These are phyloP conservation scores for Taphrina communis DNA, from an alignment of 1,139 yeast species.

Conservation along the genomic window DNA sequence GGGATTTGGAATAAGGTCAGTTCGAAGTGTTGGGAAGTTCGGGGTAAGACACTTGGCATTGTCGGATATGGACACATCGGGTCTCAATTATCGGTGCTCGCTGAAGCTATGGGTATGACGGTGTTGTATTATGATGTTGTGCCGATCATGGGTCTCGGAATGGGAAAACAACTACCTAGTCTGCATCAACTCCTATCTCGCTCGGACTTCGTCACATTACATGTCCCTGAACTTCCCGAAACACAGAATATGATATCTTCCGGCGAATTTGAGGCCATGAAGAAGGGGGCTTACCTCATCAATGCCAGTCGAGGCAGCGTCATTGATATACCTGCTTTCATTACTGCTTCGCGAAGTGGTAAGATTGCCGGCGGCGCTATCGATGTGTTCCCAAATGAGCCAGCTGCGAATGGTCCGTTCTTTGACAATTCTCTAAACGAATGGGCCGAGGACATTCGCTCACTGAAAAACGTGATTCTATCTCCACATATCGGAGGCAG, in stretches of 20 bases:
- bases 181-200: slow-evolving; percentile 78
- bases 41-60: slow-evolving; percentile 97
- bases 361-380: slow-evolving; percentile 97
- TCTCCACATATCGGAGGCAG: slow-evolving; percentile 99
- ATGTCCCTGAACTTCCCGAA: slow-evolving; percentile 93
- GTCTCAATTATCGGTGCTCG: slow-evolving; percentile 91
- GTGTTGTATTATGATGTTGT: slow-evolving; percentile 89
- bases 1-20: slow-evolving; percentile 98
- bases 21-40: slow-evolving; percentile 96
- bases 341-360: slow-evolving; percentile 89
- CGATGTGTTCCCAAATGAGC: slow-evolving; percentile 97
- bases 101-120: slow-evolving; percentile 98
- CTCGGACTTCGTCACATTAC: slow-evolving; percentile 89
- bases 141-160: slow-evolving; percentile 96
- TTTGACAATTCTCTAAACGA: slow-evolving; percentile 74
- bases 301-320: slow-evolving; percentile 99
- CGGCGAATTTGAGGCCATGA: slow-evolving; percentile 94
- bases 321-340: slow-evolving; percentile 90
- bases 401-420: slow-evolving; percentile 92
- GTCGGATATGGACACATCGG: slow-evolving; percentile 99
- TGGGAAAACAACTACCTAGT: slow-evolving; percentile 88
- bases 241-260: slow-evolving; percentile 88
- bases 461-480: slow-evolving; percentile 84
- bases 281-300: slow-evolving; percentile 90
- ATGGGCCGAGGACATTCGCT: slow-evolving; percentile 83